Evolutionary conservation across 2,329 filamentous ascomycete genomes (phyloP).

Genomic region (Mollisia scopiformis): DNA sequence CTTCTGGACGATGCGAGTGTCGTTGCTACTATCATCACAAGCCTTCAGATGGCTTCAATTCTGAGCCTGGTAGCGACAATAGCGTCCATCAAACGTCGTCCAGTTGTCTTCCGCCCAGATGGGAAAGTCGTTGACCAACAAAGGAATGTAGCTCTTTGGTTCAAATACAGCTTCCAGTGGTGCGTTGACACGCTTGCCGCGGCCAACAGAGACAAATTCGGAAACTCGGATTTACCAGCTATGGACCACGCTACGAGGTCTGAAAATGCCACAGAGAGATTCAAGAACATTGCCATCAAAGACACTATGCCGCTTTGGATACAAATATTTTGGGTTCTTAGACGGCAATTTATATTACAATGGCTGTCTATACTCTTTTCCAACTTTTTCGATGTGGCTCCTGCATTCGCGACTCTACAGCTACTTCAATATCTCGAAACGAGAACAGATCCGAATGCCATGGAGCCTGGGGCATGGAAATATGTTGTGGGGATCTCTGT

Average conservation of each 20-base stretch:
- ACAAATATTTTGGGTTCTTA: conserved; percentile 59
- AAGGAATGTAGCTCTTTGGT: conserved; percentile 60
- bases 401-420: conserved; percentile 27
- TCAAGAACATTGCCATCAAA: conserved; percentile 47
- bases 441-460: conserved; percentile 16
- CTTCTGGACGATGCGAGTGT: not conserved
- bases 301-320: conserved; percentile 55
- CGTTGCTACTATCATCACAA: conserved; percentile 9
- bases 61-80: conserved; percentile 11
- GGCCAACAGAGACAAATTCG: conserved; percentile 61
- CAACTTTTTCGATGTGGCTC: conserved; percentile 23
- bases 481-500: conserved; percentile 23
- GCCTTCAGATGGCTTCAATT: conserved; percentile 19
- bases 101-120: conserved; percentile 63
- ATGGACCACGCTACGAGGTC: conserved; percentile 57
- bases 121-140: conserved; percentile 63
- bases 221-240: conserved; percentile 62
- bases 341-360: conserved; percentile 55
- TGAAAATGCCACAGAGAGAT: conserved; percentile 51
- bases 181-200: conserved; percentile 53
- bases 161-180: conserved; percentile 69
- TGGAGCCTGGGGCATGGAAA: conserved; percentile 22
- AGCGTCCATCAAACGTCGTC: conserved; percentile 60
- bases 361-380: conserved; percentile 34
- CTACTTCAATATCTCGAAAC: conserved; percentile 26